phyloP scores from a whole-genome alignment of 1,284 basidiomycete species.

The Apiotrichum mycotoxinovorans region DNA sequence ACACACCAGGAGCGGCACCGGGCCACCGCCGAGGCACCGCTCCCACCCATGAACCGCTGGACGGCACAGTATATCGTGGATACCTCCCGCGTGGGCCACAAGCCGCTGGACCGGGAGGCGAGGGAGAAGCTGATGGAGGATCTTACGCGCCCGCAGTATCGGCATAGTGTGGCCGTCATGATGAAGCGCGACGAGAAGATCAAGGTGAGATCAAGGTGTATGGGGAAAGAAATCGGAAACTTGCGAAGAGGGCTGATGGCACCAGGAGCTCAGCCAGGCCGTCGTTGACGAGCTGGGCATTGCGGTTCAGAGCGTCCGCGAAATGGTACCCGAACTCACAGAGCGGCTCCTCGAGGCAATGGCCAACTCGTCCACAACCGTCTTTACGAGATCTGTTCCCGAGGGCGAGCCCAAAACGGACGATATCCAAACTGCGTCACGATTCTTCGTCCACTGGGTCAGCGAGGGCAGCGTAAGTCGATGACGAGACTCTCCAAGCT shows the following conservation, averaged over 20 bases:
- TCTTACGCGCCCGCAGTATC: not conserved
- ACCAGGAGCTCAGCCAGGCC: not conserved
- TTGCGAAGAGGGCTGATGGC: not conserved
- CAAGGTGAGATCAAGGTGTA: no score
- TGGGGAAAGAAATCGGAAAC: no score
- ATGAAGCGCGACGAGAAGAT: no score
- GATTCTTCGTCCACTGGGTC: not conserved
- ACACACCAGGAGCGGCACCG: not conserved
- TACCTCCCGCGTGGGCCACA: not conserved
- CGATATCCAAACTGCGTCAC: not conserved
- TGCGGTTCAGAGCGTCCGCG: not conserved
- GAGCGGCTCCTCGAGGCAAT: not conserved
- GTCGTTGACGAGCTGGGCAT: not conserved
- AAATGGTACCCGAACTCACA: not conserved
- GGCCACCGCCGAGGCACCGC: no score
- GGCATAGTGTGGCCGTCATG: not conserved
- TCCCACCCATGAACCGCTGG: not conserved
- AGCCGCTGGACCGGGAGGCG: not conserved
- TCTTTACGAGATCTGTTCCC: not conserved
- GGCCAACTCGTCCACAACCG: no score
- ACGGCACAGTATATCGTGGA: not conserved
- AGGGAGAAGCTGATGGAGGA: not conserved
- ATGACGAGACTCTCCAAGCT: not conserved
- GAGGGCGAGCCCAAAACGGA: not conserved
- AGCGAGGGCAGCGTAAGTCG: not conserved